Evolutionary conservation across 2,329 filamentous ascomycete genomes (phyloP).

Genomic region (Apiospora kogelbergensis): DNA sequence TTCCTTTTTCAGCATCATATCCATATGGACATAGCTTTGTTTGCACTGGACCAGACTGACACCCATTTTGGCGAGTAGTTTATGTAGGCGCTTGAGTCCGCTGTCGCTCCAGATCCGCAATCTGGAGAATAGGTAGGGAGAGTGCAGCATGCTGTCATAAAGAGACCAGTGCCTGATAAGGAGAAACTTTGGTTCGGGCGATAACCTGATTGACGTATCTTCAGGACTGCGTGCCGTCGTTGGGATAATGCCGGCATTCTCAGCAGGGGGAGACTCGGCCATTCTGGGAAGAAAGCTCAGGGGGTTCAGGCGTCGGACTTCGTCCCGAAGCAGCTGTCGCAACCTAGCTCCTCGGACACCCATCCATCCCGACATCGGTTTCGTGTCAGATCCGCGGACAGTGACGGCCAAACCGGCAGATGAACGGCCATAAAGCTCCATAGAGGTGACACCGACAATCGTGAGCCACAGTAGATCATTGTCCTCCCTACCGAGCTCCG

Average conservation of each 20-base stretch:
- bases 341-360: slow-evolving; percentile 81
- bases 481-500: slow-evolving; percentile 92
- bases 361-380: slow-evolving; percentile 69
- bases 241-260: slow-evolving; percentile 79
- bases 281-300: slow-evolving; percentile 57
- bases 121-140: slow-evolving; percentile 86
- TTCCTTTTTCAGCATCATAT: slow-evolving; percentile 91
- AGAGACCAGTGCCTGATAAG: slow-evolving; percentile 95
- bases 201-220: slow-evolving; percentile 88
- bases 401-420: slow-evolving; percentile 73
- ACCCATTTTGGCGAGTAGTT: slow-evolving; percentile 96
- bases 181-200: slow-evolving; percentile 89
- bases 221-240: slow-evolving; percentile 86
- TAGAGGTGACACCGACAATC: slow-evolving; percentile 91
- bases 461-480: slow-evolving; percentile 95
- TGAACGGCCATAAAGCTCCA: slow-evolving; percentile 86
- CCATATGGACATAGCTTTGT: slow-evolving; percentile 97
- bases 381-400: slow-evolving; percentile 55
- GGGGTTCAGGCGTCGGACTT: slow-evolving; percentile 93
- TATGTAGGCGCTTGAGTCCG: slow-evolving; percentile 85
- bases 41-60: slow-evolving; percentile 91
- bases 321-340: slow-evolving; percentile 83
- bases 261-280: slow-evolving; percentile 57
- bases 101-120: slow-evolving; percentile 93
- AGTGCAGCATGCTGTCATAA: slow-evolving; percentile 98